Evolutionary conservation across 192 early-diverging fungal genomes (phyloP).

Genomic region (Funneliformis geosporum): DNA sequence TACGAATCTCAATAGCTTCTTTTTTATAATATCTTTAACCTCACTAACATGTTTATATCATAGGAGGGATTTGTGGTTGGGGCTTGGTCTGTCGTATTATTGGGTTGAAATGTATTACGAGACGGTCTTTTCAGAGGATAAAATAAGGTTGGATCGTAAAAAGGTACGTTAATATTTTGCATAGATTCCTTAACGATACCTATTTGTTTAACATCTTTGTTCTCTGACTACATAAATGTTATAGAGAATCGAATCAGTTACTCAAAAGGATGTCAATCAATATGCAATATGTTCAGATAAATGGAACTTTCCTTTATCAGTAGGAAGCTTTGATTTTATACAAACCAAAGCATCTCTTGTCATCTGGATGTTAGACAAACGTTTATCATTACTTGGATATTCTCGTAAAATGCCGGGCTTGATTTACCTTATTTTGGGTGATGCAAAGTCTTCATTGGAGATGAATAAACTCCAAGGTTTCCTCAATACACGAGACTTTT

Average conservation of each 20-base stretch:
- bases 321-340: conserved; percentile 73
- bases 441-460: conserved; percentile 72
- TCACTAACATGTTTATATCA: neutral
- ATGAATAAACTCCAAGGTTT: conserved; percentile 38
- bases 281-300: conserved; percentile 77
- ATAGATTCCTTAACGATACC: neutral
- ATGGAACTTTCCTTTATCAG: conserved; percentile 52
- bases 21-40: neutral
- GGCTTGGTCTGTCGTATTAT: conserved; percentile 77
- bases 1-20: neutral
- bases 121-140: conserved; percentile 85
- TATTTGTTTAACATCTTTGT: neutral
- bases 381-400: conserved; percentile 75
- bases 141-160: conserved; percentile 79
- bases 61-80: conserved; percentile 90
- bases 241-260: conserved; percentile 83
- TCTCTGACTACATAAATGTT: conserved; percentile 6
- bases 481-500: conserved; percentile 70
- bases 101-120: conserved; percentile 73
- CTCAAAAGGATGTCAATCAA: conserved; percentile 83
- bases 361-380: conserved; percentile 88
- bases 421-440: conserved; percentile 75
- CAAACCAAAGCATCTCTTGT: conserved; percentile 85
- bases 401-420: conserved; percentile 74
- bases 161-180: conserved; percentile 48